Percentiles rank a stretch among this genome's conserved stretches.
Evolutionary conservation across 2,329 filamentous ascomycete species (phyloP).

Genomic region (Aspergillus unguis): DNA sequence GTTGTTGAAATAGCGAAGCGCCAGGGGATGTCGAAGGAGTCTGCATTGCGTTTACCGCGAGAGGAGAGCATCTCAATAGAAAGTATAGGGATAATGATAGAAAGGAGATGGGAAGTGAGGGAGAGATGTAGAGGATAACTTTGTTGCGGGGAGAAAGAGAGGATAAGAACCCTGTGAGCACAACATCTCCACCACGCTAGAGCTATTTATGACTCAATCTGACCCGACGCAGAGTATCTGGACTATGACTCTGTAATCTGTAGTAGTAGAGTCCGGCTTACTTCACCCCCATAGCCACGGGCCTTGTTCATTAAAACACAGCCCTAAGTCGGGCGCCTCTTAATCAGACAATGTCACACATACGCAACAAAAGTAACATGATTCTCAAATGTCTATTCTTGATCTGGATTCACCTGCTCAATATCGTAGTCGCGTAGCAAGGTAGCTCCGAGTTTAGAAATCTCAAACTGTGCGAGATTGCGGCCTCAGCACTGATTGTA

Average conservation of each 20-base stretch:
- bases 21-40: constrained; percentile 24
- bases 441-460: constrained; percentile 33
- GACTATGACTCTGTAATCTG: no score
- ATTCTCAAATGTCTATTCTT: constrained; percentile 15
- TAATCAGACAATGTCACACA: constrained; percentile 5
- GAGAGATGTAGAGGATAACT: neutral
- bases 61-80: constrained; percentile 26
- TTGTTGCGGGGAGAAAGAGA: neutral
- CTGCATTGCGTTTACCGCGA: constrained; percentile 24
- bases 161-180: neutral
- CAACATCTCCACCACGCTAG: neutral
- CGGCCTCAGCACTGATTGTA: constrained; percentile 37
- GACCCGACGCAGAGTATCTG: no score
- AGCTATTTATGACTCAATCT: neutral
- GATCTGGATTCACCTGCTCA: constrained; percentile 24
- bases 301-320: no score
- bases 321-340: neutral
- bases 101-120: neutral
- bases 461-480: constrained; percentile 36
- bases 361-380: constrained; percentile 23
- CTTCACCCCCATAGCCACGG: no score
- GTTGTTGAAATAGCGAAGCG: constrained; percentile 24
- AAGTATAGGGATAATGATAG: neutral
- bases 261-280: no score
- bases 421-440: constrained; percentile 36